A percentile compares a stretch with the other conserved stretches of the same genome.
phyloP scores from a whole-genome alignment of 148 eudicot species.

The Silene latifolia region DNA sequence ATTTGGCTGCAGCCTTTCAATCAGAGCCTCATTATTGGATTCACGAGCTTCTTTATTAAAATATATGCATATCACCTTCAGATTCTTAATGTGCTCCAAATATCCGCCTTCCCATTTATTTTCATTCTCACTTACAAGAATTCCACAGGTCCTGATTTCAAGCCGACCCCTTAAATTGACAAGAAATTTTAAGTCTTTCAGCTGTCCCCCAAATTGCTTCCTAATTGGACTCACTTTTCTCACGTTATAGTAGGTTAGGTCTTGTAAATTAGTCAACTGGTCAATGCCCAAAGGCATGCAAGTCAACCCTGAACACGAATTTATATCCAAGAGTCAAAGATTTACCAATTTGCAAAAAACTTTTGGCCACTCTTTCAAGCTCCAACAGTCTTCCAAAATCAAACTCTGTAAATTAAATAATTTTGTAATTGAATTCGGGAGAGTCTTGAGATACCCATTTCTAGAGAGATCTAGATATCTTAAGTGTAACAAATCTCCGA shows the following conservation, averaged over 20 bases:
- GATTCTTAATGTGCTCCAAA: background rate
- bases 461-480: constrained; percentile 16
- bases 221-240: too few species aligned
- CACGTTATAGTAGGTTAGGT: constrained; percentile 1
- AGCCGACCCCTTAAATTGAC: background rate
- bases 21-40: constrained; percentile 1
- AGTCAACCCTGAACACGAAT: background rate
- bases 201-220: background rate
- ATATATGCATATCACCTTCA: background rate
- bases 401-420: constrained; percentile 25
- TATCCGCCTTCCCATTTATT: background rate
- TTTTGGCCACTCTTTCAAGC: constrained; percentile 16
- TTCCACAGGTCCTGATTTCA: background rate
- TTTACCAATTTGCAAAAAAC: constrained; percentile 15
- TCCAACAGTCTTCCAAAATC: background rate
- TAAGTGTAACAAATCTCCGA: constrained; percentile 24
- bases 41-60: too few species aligned
- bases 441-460: background rate
- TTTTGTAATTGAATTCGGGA: constrained; percentile 13
- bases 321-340: constrained; percentile 6
- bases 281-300: constrained; percentile 25
- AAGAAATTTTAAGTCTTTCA: background rate
- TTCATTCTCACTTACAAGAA: background rate
- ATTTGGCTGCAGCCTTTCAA: constrained; percentile 23
- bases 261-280: background rate